These are phyloP conservation scores for Drechslerella coelobrocha DNA, from an alignment of 2,329 filamentous ascomycete genomes.

Conservation along the genomic window DNA sequence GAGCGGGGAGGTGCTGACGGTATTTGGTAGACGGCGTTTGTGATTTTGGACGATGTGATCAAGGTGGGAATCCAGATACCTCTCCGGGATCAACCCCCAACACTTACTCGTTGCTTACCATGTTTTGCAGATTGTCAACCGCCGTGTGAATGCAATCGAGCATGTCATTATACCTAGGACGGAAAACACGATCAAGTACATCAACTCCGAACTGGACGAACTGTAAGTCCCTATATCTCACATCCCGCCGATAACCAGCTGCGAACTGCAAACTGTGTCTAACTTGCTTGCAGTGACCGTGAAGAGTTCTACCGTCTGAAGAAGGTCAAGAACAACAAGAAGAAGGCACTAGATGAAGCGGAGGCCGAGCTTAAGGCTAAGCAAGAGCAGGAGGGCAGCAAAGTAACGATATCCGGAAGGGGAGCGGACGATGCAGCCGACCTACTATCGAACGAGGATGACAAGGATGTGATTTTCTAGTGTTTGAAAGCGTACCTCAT, in stretches of 20 bases:
- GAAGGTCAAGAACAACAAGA: constrained; percentile 88
- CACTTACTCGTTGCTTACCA: too few species aligned
- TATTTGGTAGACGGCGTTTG: constrained; percentile 80
- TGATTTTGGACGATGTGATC: constrained; percentile 97
- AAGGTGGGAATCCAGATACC: constrained; percentile 72
- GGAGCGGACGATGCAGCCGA: constrained; percentile 28
- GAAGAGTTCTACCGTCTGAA: constrained; percentile 98
- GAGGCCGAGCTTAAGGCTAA: constrained; percentile 79
- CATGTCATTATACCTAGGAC: constrained; percentile 97
- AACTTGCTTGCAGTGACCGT: constrained; percentile 65
- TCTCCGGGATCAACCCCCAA: not conserved
- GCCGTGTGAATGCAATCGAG: constrained; percentile 97
- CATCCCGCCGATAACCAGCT: too few species aligned
- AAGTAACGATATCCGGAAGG: constrained; percentile 51
- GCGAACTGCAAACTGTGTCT: not conserved
- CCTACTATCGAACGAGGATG: constrained; percentile 56
- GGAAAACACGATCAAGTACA: constrained; percentile 99
- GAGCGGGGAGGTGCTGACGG: constrained; percentile 26
- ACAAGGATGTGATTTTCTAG: constrained; percentile 58
- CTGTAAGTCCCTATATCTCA: constrained; percentile 64
- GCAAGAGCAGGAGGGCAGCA: constrained; percentile 61
- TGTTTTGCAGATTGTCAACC: constrained; percentile 82
- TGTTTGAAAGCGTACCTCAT: constrained; percentile 36
- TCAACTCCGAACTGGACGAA: constrained; percentile 94
- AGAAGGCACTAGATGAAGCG: constrained; percentile 73